phyloP scores from a whole-genome alignment of 768 basidiomycete genomes.

The Holtermannia corniformis region DNA sequence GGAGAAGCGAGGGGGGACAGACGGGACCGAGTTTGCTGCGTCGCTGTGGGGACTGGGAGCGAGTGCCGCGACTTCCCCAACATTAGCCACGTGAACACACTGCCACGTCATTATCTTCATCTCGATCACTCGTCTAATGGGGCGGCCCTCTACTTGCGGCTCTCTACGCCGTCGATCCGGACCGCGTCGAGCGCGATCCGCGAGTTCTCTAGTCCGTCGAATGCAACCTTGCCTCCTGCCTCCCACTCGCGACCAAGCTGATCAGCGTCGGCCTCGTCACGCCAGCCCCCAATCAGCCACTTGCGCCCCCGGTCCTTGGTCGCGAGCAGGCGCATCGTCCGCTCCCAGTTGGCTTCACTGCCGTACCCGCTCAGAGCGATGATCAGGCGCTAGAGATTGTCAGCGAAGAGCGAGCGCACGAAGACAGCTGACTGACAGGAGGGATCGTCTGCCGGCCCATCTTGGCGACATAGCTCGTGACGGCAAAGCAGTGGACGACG shows the following conservation, averaged over 20 bases:
- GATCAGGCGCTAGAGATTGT: neutral
- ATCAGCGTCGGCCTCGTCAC: conserved; percentile 21
- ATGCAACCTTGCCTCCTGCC: neutral
- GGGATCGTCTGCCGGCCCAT: conserved; percentile 33
- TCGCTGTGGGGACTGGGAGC: no score
- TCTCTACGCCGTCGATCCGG: neutral
- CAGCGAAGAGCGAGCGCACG: no score
- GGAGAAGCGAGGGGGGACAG: no score
- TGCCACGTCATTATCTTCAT: no score
- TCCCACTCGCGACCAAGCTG: conserved; percentile 5
- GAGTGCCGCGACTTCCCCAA: no score
- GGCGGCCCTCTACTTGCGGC: neutral
- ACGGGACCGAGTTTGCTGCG: no score
- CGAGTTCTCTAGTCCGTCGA: neutral
- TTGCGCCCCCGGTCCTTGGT: conserved; percentile 21
- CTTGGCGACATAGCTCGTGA: conserved; percentile 32
- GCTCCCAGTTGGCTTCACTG: neutral
- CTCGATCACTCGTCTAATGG: no score
- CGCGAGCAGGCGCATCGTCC: neutral
- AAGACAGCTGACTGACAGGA: conserved; percentile 27
- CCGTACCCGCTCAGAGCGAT: neutral
- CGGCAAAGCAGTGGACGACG: conserved; percentile 25
- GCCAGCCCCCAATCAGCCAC: conserved; percentile 30
- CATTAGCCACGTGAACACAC: no score
- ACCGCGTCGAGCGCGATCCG: neutral